phyloP scores from a whole-genome alignment of 108 stramenopile species.

The Aurantiochytrium sp. region DNA sequence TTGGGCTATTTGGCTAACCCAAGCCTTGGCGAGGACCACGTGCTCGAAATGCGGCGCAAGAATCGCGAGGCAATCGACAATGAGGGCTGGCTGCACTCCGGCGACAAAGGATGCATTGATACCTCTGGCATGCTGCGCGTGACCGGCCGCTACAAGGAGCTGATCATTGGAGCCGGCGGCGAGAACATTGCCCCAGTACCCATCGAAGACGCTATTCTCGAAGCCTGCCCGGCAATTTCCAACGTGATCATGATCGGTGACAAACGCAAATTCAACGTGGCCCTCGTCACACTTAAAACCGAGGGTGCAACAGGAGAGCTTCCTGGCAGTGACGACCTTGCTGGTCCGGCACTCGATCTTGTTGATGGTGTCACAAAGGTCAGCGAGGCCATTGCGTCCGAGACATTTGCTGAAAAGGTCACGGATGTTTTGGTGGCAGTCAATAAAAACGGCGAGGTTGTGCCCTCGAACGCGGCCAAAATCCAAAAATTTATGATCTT shows the following conservation, averaged over 20 bases:
- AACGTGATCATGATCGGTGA: constrained; percentile 54
- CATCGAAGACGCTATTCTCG: constrained; percentile 50
- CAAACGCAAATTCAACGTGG: constrained; percentile 44
- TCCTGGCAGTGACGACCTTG: neutral
- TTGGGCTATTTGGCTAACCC: constrained; percentile 60
- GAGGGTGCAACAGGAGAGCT: constrained; percentile 24
- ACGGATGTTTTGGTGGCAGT: neutral
- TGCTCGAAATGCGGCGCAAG: constrained; percentile 41
- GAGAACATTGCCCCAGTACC: constrained; percentile 52
- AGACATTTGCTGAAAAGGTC: neutral
- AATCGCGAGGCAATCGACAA: constrained; percentile 52
- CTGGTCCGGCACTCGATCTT: neutral
- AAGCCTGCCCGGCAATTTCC: constrained; percentile 33
- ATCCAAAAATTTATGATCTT: constrained; percentile 55
- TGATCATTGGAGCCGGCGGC: constrained; percentile 49
- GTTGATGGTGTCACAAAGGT: neutral
- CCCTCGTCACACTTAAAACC: constrained; percentile 34
- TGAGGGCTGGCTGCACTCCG: constrained; percentile 61
- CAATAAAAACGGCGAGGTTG: neutral
- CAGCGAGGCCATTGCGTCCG: neutral
- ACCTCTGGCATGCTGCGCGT: neutral
- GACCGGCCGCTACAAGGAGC: constrained; percentile 39
- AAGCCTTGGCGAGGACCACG: neutral
- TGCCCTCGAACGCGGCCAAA: constrained; percentile 59
- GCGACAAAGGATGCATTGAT: constrained; percentile 42